These are phyloP conservation scores for Leccinum imitatum DNA, from an alignment of 768 basidiomycete species.

Conservation along the genomic window DNA sequence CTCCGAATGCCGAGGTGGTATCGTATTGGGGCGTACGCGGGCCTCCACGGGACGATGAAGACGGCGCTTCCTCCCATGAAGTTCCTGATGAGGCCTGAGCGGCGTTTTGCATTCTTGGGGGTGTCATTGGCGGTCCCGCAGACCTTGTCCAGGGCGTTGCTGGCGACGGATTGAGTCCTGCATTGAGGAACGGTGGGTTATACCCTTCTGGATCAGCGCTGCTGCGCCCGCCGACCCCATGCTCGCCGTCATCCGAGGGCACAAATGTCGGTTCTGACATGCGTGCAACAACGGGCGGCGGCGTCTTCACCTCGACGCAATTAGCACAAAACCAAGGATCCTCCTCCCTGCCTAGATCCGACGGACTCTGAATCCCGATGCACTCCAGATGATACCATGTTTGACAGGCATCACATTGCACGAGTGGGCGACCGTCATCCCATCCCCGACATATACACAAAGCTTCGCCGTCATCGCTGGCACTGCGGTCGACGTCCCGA, in stretches of 20 bases:
- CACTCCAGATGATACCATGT: constrained; percentile 83
- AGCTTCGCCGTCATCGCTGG: constrained; percentile 47
- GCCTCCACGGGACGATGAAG: constrained; percentile 47
- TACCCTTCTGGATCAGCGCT: constrained; percentile 36
- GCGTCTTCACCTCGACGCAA: constrained; percentile 47
- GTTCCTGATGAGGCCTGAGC: constrained; percentile 36
- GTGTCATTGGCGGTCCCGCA: constrained; percentile 46
- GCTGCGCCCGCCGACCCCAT: background rate
- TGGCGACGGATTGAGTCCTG: constrained; percentile 54
- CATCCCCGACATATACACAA: constrained; percentile 66
- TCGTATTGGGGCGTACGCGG: constrained; percentile 55
- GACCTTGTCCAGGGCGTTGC: constrained; percentile 46
- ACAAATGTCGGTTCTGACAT: constrained; percentile 66
- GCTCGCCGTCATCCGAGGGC: constrained; percentile 53
- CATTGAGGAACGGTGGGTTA: constrained; percentile 62
- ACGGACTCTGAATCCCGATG: constrained; percentile 64
- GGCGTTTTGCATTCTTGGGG: constrained; percentile 34
- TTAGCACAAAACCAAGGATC: constrained; percentile 75
- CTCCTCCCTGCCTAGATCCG: constrained; percentile 71
- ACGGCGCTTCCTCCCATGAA: constrained; percentile 44
- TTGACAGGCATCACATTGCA: constrained; percentile 79
- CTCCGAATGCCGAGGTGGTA: constrained; percentile 30
- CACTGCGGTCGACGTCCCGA: constrained; percentile 35
- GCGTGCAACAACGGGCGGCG: constrained; percentile 35
- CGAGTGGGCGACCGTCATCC: constrained; percentile 73